These are phyloP conservation scores for Mortierella polycephala DNA, from an alignment of 371 early-diverging fungal genomes.

Conservation along the genomic window DNA sequence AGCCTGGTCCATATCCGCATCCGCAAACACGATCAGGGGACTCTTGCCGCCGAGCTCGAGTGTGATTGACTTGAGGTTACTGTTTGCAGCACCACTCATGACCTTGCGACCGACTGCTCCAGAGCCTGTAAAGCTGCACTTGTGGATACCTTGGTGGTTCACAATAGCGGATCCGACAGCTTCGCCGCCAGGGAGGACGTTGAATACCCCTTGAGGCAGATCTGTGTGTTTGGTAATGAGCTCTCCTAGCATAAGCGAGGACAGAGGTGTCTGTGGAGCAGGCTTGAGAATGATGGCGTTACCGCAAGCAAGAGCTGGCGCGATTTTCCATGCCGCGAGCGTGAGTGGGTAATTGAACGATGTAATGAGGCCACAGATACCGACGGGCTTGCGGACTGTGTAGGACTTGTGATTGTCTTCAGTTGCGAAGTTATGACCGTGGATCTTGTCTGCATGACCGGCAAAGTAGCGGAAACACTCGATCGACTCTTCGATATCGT, in stretches of 20 bases:
- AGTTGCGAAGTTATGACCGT: constrained; percentile 58
- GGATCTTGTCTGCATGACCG: constrained; percentile 87
- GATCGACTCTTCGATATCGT: constrained; percentile 73
- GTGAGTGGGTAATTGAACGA: constrained; percentile 89
- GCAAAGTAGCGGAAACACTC: constrained; percentile 83
- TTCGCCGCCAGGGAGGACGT: constrained; percentile 74
- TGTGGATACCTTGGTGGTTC: constrained; percentile 62
- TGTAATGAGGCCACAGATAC: constrained; percentile 84
- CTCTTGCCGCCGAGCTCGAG: constrained; percentile 95
- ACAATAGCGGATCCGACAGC: constrained; percentile 66
- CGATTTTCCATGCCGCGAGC: constrained; percentile 87
- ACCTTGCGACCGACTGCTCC: constrained; percentile 77
- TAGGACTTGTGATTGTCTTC: constrained; percentile 59
- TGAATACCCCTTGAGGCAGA: constrained; percentile 72
- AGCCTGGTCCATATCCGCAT: constrained; percentile 84
- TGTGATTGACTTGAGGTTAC: constrained; percentile 79
- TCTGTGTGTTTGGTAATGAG: constrained; percentile 53
- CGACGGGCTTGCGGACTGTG: constrained; percentile 82
- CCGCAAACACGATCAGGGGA: constrained; percentile 86
- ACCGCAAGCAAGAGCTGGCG: constrained; percentile 81
- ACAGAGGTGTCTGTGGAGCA: constrained; percentile 74
- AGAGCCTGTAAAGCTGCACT: constrained; percentile 85
- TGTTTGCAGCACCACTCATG: constrained; percentile 70
- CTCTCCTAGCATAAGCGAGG: constrained; percentile 64
- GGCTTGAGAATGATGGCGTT: constrained; percentile 74